phyloP scores from a whole-genome alignment of 148 eudicot genomes.

The Fagopyrum tataricum region DNA sequence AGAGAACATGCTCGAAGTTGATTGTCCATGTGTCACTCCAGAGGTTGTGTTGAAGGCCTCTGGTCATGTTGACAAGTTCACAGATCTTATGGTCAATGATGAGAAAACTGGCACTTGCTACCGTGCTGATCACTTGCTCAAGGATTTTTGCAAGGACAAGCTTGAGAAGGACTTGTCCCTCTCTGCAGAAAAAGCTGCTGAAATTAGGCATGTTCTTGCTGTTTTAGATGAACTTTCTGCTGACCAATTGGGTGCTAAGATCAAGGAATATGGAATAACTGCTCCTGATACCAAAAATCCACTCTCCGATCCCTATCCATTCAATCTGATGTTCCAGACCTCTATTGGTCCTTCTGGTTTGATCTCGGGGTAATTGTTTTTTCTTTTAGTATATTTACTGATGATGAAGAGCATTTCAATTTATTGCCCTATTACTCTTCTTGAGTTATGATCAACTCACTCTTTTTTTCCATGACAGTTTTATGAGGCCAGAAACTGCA shows the following conservation, averaged over 20 bases:
- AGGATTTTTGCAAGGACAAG: constrained; percentile 91
- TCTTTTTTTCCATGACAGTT: constrained; percentile 30
- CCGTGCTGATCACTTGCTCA: constrained; percentile 89
- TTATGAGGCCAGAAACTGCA: constrained; percentile 95
- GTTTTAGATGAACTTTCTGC: constrained; percentile 71
- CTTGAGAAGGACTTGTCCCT: constrained; percentile 68
- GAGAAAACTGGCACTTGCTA: constrained; percentile 83
- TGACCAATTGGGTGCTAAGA: constrained; percentile 84
- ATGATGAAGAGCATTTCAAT: not conserved
- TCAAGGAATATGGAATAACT: constrained; percentile 72
- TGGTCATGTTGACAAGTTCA: constrained; percentile 94
- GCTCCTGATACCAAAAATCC: constrained; percentile 91
- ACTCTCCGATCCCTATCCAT: constrained; percentile 89
- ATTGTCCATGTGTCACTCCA: constrained; percentile 98
- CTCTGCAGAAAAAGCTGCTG: constrained; percentile 56
- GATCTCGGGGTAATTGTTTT: constrained; percentile 52
- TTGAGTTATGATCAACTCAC: not conserved
- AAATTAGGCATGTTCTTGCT: constrained; percentile 71
- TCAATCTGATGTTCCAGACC: constrained; percentile 94
- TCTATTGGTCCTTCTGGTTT: constrained; percentile 87
- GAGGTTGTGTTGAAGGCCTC: constrained; percentile 91
- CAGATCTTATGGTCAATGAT: constrained; percentile 96
- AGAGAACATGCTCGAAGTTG: constrained; percentile 97
- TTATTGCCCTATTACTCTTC: not conserved
- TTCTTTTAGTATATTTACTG: constrained; percentile 5